Percentiles rank a stretch among this genome's conserved stretches.
These are phyloP conservation scores for Coemansia sp. DNA, from an alignment of 192 early-diverging fungal species.

Conservation along the genomic window DNA sequence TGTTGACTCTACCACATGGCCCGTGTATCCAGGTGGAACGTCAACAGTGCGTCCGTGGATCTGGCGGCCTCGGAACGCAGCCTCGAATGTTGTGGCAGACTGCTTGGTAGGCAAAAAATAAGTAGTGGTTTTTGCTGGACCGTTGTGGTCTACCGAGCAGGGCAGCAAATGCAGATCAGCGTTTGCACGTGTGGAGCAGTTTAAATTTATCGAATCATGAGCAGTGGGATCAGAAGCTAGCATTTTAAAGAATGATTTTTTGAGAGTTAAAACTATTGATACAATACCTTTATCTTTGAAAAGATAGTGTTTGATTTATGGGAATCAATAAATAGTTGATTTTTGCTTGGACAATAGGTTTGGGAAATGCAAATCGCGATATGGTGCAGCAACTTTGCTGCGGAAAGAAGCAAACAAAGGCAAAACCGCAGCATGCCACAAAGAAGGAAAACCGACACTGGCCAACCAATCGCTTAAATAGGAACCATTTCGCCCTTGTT, in stretches of 20 bases:
- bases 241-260: not conserved
- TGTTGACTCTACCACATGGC: constrained; percentile 23
- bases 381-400: no score
- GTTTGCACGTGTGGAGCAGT: not conserved
- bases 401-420: no score
- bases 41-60: constrained; percentile 25
- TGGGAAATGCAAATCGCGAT: no score
- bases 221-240: not conserved
- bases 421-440: no score
- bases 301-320: no score
- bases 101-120: constrained; percentile 33
- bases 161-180: constrained; percentile 27
- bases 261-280: not conserved
- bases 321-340: no score
- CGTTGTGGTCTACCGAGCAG: constrained; percentile 34
- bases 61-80: constrained; percentile 46
- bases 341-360: no score
- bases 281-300: no score
- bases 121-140: constrained; percentile 27
- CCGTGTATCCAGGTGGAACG: constrained; percentile 21
- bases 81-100: constrained; percentile 21
- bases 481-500: no score
- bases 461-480: no score
- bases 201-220: constrained; percentile 21
- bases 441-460: no score